These are phyloP conservation scores for Globisporangium middletonii DNA, from an alignment of 352 stramenopile genomes.

Conservation along the genomic window DNA sequence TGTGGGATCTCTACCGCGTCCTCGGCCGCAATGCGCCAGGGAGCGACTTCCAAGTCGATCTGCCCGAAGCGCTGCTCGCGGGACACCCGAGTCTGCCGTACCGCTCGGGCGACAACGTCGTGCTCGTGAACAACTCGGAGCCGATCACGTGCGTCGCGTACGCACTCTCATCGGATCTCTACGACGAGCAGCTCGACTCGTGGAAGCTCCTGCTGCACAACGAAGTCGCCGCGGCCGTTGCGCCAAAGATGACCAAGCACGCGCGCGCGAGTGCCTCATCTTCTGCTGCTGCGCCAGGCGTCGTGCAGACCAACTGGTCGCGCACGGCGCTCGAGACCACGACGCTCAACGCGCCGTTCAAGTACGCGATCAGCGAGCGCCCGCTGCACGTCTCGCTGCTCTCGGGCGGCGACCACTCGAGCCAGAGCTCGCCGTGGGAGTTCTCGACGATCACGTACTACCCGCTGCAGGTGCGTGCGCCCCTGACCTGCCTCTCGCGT, in stretches of 20 bases:
- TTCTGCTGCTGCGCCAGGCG: conserved; percentile 5
- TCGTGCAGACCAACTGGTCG: conserved; percentile 61
- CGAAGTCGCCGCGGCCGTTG: conserved; percentile 22
- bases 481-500: not conserved
- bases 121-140: conserved; percentile 92
- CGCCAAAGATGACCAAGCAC: conserved; percentile 9
- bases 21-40: conserved; percentile 49
- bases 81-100: conserved; percentile 87
- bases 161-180: conserved; percentile 89
- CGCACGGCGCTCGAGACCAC: conserved; percentile 45
- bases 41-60: conserved; percentile 67
- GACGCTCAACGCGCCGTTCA: conserved; percentile 52
- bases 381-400: conserved; percentile 59
- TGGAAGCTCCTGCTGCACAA: conserved; percentile 60
- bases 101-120: conserved; percentile 84
- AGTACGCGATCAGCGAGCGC: conserved; percentile 46
- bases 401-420: conserved; percentile 26
- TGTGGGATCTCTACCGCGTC: conserved; percentile 66
- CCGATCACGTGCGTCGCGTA: conserved; percentile 94
- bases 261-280: not conserved
- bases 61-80: conserved; percentile 54
- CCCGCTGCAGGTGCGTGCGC: conserved; percentile 58
- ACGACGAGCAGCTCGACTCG: conserved; percentile 62
- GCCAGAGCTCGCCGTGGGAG: conserved; percentile 48
- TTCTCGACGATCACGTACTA: conserved; percentile 72